Evolutionary conservation across 225 moss, liverwort and hornwort genomes (phyloP), one percentile per base, ranked within the genome.

Genomic region (Thuidium tamariscinum): DNA sequence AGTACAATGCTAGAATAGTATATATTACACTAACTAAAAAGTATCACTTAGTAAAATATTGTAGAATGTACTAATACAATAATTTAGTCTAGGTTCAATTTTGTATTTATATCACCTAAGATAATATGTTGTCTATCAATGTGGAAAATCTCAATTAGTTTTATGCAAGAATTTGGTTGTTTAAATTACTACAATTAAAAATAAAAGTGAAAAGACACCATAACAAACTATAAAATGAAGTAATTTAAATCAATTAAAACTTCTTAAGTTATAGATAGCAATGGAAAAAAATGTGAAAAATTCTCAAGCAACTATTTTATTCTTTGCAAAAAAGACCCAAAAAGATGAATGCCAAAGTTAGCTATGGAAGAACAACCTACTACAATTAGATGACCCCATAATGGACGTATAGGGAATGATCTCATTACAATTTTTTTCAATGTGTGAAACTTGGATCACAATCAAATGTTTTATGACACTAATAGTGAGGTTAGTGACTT

Each of bases 151-250:
- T 68, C 68, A 23, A 68, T 6, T 23, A 23, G 4, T 13, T 68
- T 13, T 7, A 42, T 26, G 15, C 26, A 29, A 48, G 4, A 49
- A 48, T 46, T 0, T 48, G 0, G 32, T 30, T 73, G 11, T 73
- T 20, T 48, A 20, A 49, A 48, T n/a, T n/a, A n/a, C n/a, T n/a
- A n/a, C n/a, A n/a, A 44, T 20, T 32, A 15, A 48, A 49, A 7
- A 1, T 0, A 1, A 2, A 74, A 30, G 7, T 19, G 9, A 74
- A 74, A 12, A 0, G 1, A 42, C 26, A 16, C 5, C 5, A 27
- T 3, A 5, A 42, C 0, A 4, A 74, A 32, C 32, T 4, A 32
- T 49, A 34, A 16, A 71, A 27, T 8, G 6, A 51, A 51, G 5
- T 32, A 20, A 32, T 48, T 48, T 2, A 32, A 20, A 49, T 74